Evolutionary conservation across 2,329 filamentous ascomycete species (phyloP), one percentile per base, ranked within the genome.

Genomic region (Aspergillus niger): DNA sequence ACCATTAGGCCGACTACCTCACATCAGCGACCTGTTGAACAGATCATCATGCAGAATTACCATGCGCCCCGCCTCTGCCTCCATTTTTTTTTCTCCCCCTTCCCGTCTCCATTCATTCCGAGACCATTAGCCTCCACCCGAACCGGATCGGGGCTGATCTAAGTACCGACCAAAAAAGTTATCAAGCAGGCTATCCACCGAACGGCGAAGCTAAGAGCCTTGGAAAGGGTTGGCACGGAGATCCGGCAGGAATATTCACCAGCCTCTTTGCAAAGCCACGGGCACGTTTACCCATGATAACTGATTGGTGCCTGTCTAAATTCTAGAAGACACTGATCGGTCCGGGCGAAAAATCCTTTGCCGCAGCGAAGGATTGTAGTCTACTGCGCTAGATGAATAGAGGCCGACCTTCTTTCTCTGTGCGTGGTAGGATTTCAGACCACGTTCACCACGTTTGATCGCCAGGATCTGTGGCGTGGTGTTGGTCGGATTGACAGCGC

Each of bases 21-120:
- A 44, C 41, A 44, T 44, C 44, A 49, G 15, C 26, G 20, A 50
- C 8, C 26, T 50, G 26, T 28, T 28, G 47, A 47, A 50, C 58
- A 62, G 55, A 65, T 64, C 58, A 57, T 63, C 61, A 65, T 64
- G 59, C 61, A 63, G 60, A 62, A 65, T 62, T 51, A 58, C 49
- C 55, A 22, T 43, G 39, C 8, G 17, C 26, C 47, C 47, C 47
- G 32, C 32, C 32, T 36, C 11, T 36, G 32, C 32, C 32, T 36
- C 32, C 32, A 36, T 36, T 36, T 36, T 30, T 30, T 36, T 36
- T 36, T 6, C 30, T 5, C 32, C 30, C 30, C 30, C 32, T 4
- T 36, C 32, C 32, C 32, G 32, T 36, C 32, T 36, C 32, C 32
- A 17, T 50, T n/a, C 47, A n/a, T 50, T 30, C 47, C 47, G 47